These are phyloP conservation scores for Ceratopteris richardii DNA, from an alignment of 75 land plant genomes.

Conservation along the genomic window DNA sequence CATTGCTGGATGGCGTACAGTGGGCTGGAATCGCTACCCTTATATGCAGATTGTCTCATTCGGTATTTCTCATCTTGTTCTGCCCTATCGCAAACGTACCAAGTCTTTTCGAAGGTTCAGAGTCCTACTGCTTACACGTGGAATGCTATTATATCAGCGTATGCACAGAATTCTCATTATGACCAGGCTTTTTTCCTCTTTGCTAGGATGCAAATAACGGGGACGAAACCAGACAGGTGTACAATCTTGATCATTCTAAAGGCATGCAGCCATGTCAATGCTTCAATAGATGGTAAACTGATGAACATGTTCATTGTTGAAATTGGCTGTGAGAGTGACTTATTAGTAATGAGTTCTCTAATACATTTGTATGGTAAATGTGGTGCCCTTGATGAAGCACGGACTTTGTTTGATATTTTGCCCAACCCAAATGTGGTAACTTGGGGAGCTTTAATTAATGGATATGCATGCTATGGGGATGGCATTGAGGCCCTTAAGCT, in stretches of 20 bases:
- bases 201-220: background rate
- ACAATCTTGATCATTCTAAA: slow-evolving; percentile 4
- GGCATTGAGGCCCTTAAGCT: background rate
- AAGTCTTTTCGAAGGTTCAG: slow-evolving; percentile 10
- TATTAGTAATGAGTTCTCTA: slow-evolving; percentile 9
- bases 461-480: slow-evolving; percentile 1
- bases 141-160: slow-evolving; percentile 19
- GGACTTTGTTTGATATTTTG: slow-evolving; percentile 6
- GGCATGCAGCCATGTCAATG: background rate
- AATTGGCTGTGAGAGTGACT: slow-evolving; percentile 1
- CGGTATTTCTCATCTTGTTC: too few species aligned
- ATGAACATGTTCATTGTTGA: slow-evolving; percentile 7
- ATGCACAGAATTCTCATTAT: slow-evolving; percentile 9
- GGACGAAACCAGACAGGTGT: slow-evolving; percentile 1
- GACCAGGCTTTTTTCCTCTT: background rate
- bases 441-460: slow-evolving; percentile 18
- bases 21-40: too few species aligned
- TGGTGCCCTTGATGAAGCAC: slow-evolving; percentile 17
- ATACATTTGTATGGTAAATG: slow-evolving; percentile 23
- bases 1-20: too few species aligned
- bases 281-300: background rate
- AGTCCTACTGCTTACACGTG: slow-evolving; percentile 9
- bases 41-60: too few species aligned
- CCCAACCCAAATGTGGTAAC: slow-evolving; percentile 7
- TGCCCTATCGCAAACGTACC: background rate